Evolutionary conservation across 2,329 filamentous ascomycete genomes (phyloP).

Genomic region (Cryoendolithus antarcticus): DNA sequence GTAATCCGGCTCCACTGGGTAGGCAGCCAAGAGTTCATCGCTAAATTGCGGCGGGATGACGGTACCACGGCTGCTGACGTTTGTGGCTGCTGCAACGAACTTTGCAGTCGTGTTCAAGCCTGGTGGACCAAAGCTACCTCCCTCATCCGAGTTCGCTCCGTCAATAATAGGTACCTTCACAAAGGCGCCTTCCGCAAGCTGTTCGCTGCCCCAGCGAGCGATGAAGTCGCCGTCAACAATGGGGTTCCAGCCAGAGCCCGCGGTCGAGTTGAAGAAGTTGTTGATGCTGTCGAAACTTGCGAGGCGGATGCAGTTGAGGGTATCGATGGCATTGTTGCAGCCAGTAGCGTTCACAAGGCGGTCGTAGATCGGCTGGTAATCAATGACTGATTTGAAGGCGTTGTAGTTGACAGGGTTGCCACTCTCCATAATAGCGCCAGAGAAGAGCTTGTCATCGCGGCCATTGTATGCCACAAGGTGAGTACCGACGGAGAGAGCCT

Average conservation of each 20-base stretch:
- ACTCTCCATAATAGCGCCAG: slow-evolving; percentile 34
- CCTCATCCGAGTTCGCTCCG: slow-evolving; percentile 18
- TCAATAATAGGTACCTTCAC: slow-evolving; percentile 17
- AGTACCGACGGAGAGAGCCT: slow-evolving; percentile 28
- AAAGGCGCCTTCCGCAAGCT: slow-evolving; percentile 44
- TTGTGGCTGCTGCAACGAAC: slow-evolving; percentile 10
- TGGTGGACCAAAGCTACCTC: slow-evolving; percentile 12
- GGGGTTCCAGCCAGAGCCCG: slow-evolving; percentile 26
- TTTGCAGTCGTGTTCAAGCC: slow-evolving; percentile 15
- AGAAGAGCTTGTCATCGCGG: slow-evolving; percentile 36
- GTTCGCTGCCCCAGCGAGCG: slow-evolving; percentile 38
- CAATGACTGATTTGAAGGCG: slow-evolving; percentile 9
- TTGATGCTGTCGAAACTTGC: slow-evolving; percentile 20
- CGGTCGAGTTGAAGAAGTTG: slow-evolving; percentile 16
- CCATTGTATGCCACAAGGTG: slow-evolving; percentile 35
- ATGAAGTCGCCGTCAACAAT: slow-evolving; percentile 47
- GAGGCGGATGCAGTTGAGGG: slow-evolving; percentile 53
- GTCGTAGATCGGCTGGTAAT: slow-evolving; percentile 49
- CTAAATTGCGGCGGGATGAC: slow-evolving; percentile 17
- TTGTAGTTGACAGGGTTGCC: slow-evolving; percentile 19
- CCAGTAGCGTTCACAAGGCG: slow-evolving; percentile 45
- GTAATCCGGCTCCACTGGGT: slow-evolving; percentile 39
- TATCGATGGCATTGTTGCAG: slow-evolving; percentile 46
- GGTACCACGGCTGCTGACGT: slow-evolving; percentile 13
- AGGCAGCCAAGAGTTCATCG: slow-evolving; percentile 32